Evolutionary conservation across 2,329 filamentous ascomycete species (phyloP), one percentile per base, ranked within the genome.

Genomic region (Apiospora phragmitis): DNA sequence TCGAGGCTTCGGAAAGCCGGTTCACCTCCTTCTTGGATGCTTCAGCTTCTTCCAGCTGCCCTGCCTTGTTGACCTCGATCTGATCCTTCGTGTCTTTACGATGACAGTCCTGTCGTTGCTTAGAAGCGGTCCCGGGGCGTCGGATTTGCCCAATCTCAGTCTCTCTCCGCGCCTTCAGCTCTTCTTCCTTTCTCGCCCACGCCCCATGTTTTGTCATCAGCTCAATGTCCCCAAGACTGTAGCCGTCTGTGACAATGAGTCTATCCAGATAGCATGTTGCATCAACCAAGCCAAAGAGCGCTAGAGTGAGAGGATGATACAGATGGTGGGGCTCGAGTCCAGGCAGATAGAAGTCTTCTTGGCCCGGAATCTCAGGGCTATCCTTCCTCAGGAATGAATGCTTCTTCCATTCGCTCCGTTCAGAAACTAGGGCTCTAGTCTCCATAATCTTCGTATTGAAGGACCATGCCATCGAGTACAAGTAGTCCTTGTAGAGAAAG

Each of bases 401-500:
- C 3, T 66, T 38, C 29, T 18, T 38, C 18, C 68, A 72, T 2
- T 47, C 69, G 16, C 71, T 71, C 65, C 68, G 65, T n/a, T 49
- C 70, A 11, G 35, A 51, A 8, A 73, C 18, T 9, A 71, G 41
- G 14, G 66, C 71, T 32, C 62, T 70, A 4, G 71, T 73, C 41
- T 68, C 71, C 11, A 62, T 42, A 0, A 67, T 73, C 6, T 24
- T 45, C 3, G 55, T 45, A 11, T 73, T 38, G 49, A 73, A 73
- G 16, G 70, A 68, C 71, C 71, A 73, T 2, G 70, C 71, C 47
- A 73, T 51, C 59, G 71, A 71, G 35, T 73, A 73, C n/a, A 70
- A 8, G 43, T 73, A 71, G 43, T 73, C 71, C 49, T 73, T 73
- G 24, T 69, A 68, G 29, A 73, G 70, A 49, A 73, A 71, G 45